Evolutionary conservation across 2,329 filamentous ascomycete species (phyloP).

Genomic region (Xylariaceae sp.): DNA sequence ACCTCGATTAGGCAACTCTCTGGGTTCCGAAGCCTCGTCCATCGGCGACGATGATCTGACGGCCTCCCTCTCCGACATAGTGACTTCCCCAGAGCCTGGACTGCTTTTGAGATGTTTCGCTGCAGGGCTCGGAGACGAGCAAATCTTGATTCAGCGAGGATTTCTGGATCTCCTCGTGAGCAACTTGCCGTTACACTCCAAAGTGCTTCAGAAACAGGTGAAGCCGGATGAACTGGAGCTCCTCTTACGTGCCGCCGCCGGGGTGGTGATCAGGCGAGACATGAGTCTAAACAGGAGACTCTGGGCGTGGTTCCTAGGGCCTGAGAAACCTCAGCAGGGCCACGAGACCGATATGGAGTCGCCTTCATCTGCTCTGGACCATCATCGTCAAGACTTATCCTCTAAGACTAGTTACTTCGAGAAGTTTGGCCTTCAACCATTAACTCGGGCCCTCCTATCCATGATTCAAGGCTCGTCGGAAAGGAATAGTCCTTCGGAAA

Average conservation of each 20-base stretch:
- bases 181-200: conserved; percentile 78
- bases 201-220: conserved; percentile 70
- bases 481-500: conserved; percentile 55
- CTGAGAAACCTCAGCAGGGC: conserved; percentile 51
- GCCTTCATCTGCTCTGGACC: conserved; percentile 37
- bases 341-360: conserved; percentile 43
- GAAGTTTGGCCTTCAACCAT: conserved; percentile 65
- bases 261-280: conserved; percentile 82
- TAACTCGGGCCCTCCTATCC: conserved; percentile 68
- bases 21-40: conserved; percentile 30
- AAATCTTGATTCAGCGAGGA: conserved; percentile 86
- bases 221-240: conserved; percentile 72
- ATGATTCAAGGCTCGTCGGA: conserved; percentile 60
- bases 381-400: conserved; percentile 41
- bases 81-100: conserved; percentile 85
- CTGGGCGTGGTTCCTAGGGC: conserved; percentile 95
- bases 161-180: conserved; percentile 90
- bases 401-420: conserved; percentile 78
- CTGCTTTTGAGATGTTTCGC: conserved; percentile 87
- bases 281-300: conserved; percentile 94
- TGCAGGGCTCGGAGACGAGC: conserved; percentile 79
- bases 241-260: conserved; percentile 74
- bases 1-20: conserved; percentile 58
- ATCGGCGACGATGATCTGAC: conserved; percentile 33
- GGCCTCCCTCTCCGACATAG: conserved; percentile 56